Conservation (phyloP, 257 asterid species). For the Cinchona pubescens region DNA sequence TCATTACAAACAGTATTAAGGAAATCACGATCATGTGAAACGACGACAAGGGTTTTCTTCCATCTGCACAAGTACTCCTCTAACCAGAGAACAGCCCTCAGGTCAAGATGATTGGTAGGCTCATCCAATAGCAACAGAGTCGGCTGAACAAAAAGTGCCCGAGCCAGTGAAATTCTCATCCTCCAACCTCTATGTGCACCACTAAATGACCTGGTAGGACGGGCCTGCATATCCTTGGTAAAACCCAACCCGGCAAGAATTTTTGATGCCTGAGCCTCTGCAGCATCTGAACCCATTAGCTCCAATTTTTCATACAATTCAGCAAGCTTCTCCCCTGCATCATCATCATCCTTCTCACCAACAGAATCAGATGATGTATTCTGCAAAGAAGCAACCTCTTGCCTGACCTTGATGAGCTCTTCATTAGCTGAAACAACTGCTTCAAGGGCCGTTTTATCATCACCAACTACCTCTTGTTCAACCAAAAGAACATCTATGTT, state of each 20-base stretch:
- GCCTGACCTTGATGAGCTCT: conserved; percentile 26
- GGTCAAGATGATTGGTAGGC: conserved; percentile 39
- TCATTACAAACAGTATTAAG: conserved; percentile 32
- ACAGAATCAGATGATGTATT: conserved; percentile 8
- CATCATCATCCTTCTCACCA: conserved; percentile 19
- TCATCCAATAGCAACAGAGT: conserved; percentile 36
- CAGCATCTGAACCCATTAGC: conserved; percentile 36
- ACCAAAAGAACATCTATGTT: conserved; percentile 24
- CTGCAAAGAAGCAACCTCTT: conserved; percentile 31
- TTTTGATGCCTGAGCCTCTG: conserved; percentile 35
- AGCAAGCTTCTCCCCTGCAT: conserved; percentile 29
- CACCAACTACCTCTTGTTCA: conserved; percentile 28
- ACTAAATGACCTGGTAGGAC: conserved; percentile 31
- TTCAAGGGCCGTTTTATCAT: conserved; percentile 24
- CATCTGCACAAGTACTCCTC: conserved; percentile 39
- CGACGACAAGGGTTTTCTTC: conserved; percentile 40
- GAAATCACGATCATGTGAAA: conserved; percentile 36
- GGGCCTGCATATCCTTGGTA: conserved; percentile 35
- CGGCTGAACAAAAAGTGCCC: conserved; percentile 40
- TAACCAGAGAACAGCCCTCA: conserved; percentile 38
- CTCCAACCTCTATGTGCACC: conserved; percentile 47
- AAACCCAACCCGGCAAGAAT: conserved; percentile 40
- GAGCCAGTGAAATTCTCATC: conserved; percentile 39
- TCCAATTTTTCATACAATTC: conserved; percentile 33
- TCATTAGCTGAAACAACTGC: conserved; percentile 34